phyloP scores from a whole-genome alignment of 371 early-diverging fungal genomes.

The Actinomortierella wolfii region DNA sequence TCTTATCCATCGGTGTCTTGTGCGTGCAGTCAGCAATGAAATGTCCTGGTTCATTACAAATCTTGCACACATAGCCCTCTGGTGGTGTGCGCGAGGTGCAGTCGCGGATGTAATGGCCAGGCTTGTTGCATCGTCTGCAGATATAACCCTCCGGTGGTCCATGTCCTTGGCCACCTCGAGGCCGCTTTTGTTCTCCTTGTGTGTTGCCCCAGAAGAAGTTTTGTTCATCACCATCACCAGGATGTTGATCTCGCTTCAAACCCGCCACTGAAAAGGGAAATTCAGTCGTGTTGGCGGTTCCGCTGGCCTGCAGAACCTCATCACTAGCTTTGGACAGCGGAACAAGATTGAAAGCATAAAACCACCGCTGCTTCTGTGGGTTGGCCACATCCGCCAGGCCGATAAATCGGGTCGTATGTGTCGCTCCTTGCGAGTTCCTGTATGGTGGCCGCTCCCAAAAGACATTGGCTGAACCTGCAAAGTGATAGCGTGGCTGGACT shows the following conservation, averaged over 20 bases:
- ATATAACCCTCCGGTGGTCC: constrained; percentile 55
- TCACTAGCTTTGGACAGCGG: constrained; percentile 63
- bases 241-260: constrained; percentile 37
- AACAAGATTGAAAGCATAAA: constrained; percentile 87
- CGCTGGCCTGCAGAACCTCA: constrained; percentile 34
- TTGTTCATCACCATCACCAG: constrained; percentile 12
- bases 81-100: constrained; percentile 51
- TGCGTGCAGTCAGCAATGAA: constrained; percentile 68
- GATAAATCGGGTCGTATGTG: constrained; percentile 83
- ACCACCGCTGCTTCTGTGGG: constrained; percentile 77
- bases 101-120: constrained; percentile 68
- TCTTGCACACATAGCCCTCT: constrained; percentile 60
- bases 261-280: constrained; percentile 59
- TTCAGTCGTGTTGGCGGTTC: constrained; percentile 64
- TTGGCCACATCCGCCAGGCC: constrained; percentile 78
- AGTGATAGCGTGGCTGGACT: constrained; percentile 88
- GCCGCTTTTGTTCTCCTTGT: constrained; percentile 10
- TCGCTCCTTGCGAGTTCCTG: constrained; percentile 59
- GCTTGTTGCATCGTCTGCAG: constrained; percentile 58
- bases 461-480: constrained; percentile 66
- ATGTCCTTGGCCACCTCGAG: constrained; percentile 7
- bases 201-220: constrained; percentile 23
- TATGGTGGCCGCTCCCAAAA: constrained; percentile 91
- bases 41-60: constrained; percentile 66
- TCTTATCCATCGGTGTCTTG: background rate